Evolutionary conservation across 2,329 filamentous ascomycete genomes (phyloP), one percentile per base, ranked within the genome.

Genomic region (Aspergillus candidus): DNA sequence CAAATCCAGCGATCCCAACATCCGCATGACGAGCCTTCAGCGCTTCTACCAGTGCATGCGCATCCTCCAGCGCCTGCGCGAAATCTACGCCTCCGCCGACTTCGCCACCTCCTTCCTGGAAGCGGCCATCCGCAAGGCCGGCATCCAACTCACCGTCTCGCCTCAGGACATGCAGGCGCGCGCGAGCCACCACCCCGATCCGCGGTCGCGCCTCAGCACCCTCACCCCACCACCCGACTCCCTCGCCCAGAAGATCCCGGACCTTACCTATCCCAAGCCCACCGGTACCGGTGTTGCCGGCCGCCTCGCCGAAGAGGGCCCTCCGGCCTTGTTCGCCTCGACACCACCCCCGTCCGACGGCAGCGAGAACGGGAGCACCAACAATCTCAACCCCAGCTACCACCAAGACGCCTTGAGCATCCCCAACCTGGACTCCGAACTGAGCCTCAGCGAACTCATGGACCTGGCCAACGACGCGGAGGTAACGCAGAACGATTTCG

Each of bases 71-170:
- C 84, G 84, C 51, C 76, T 97, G 13, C 82, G 89, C 32, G 88
- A 95, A 59, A 87, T 89, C 27, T 96, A 97, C 59, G 83, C 89
- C 0, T 89, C 90, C 0, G 91, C 91, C n/a, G 90, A 96, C 65
- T 95, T 93, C 58, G 89, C 88, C n/a, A 91, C 87, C 1, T 87
- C 87, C 2, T 96, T 96, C 71, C 76, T 96, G n/a, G 88, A 94
- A 62, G 88, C 89, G 1, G 88, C 89, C 1, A 85, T 95, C 50
- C 83, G 86, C 50, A 94, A 94, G 70, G 88, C 88, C 7, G 82
- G 86, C 44, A 89, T 93, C 50, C 82, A 86, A 44, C 73, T 88
- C 32, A 78, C 77, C 3, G 68, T 75, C 69, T 56, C 66, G 7
- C 58, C 46, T 7, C 58, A 61, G 44, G 62, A 65, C 27, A 54